Evolutionary conservation across 2,329 filamentous ascomycete genomes (phyloP).

Genomic region (Diplocarpon rosae): DNA sequence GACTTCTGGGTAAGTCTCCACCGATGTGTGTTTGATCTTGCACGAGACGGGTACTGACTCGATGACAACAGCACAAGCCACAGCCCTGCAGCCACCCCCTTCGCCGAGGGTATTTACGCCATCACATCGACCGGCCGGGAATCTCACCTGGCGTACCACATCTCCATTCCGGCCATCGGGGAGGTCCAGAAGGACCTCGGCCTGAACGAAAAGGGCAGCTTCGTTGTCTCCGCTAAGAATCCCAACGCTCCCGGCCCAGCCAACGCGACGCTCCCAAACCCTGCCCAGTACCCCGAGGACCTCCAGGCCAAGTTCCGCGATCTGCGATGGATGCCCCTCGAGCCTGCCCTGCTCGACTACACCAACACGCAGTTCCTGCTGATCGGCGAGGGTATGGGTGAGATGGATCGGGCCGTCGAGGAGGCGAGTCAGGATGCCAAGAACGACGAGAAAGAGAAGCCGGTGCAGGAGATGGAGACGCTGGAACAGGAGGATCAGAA

Average conservation of each 20-base stretch:
- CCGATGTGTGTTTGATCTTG: not conserved
- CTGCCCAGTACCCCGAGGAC: conserved; percentile 60
- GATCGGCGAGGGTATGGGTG: conserved; percentile 55
- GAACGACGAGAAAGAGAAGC: conserved; percentile 47
- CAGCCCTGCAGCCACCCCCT: conserved; percentile 56
- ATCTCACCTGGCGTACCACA: conserved; percentile 68
- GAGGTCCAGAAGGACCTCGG: conserved; percentile 69
- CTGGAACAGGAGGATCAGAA: conserved; percentile 59
- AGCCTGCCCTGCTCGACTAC: conserved; percentile 65
- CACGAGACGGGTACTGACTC: not conserved
- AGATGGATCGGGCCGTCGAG: conserved; percentile 44
- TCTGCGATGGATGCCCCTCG: conserved; percentile 62
- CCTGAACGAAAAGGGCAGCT: conserved; percentile 51
- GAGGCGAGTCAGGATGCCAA: conserved; percentile 44
- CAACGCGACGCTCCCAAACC: conserved; percentile 50
- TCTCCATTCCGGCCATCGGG: conserved; percentile 63
- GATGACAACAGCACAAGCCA: conserved; percentile 40
- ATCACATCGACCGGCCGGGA: conserved; percentile 61
- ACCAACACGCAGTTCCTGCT: conserved; percentile 67
- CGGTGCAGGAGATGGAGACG: conserved; percentile 61
- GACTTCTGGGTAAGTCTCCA: conserved; percentile 43
- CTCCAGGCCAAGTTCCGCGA: conserved; percentile 61
- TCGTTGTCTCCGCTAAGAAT: conserved; percentile 66
- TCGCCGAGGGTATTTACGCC: conserved; percentile 80
- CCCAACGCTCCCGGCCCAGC: conserved; percentile 57